Conservation (phyloP, 129 eudicot species). For the Artemisia tridentata region DNA sequence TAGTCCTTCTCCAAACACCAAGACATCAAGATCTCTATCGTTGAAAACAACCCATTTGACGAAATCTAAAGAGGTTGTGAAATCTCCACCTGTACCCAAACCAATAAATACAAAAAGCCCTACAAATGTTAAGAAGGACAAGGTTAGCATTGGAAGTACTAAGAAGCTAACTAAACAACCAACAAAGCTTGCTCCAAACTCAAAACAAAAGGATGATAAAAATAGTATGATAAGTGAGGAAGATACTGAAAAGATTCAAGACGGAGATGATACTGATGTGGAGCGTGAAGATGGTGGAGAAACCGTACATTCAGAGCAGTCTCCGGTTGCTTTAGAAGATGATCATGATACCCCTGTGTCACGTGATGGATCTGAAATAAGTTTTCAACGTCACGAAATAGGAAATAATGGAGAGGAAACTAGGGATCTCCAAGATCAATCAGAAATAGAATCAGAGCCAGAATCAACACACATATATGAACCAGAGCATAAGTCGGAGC, state of each 20-base stretch:
- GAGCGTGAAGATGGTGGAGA: slow-evolving; percentile 23
- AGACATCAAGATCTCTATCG: slow-evolving; percentile 24
- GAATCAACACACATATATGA: neutral
- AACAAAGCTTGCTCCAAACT: slow-evolving; percentile 19
- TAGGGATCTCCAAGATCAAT: slow-evolving; percentile 14
- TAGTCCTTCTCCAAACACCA: slow-evolving; percentile 20
- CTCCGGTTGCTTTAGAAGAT: slow-evolving; percentile 20
- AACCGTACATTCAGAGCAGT: slow-evolving; percentile 20
- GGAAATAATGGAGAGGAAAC: slow-evolving; percentile 10
- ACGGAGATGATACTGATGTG: slow-evolving; percentile 30
- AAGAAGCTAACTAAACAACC: slow-evolving; percentile 15
- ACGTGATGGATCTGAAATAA: slow-evolving; percentile 13
- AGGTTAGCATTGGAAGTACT: neutral
- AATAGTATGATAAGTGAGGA: slow-evolving; percentile 5
- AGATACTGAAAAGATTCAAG: slow-evolving; percentile 21
- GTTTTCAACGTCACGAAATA: slow-evolving; percentile 1
- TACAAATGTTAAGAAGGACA: slow-evolving; percentile 28
- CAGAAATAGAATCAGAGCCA: slow-evolving; percentile 4
- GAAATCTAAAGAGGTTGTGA: slow-evolving; percentile 29
- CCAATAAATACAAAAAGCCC: slow-evolving; percentile 27
- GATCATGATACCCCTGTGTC: neutral
- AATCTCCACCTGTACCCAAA: slow-evolving; percentile 36
- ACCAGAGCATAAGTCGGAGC: neutral
- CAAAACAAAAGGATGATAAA: slow-evolving; percentile 20
- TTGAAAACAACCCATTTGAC: slow-evolving; percentile 21